Conservation (phyloP, 345 rosid species). For the Sapria himalayana region DNA sequence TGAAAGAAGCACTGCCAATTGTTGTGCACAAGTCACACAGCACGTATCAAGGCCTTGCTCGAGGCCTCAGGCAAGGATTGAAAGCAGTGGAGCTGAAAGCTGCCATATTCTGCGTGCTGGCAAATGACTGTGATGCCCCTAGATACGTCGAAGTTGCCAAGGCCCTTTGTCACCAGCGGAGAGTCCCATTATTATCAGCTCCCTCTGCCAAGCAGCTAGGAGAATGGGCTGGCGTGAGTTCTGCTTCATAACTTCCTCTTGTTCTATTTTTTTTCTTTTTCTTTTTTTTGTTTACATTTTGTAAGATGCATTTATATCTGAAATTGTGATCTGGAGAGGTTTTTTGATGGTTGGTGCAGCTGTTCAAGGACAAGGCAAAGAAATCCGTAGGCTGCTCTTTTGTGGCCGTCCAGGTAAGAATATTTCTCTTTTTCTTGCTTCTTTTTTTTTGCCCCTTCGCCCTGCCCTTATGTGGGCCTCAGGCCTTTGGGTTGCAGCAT, state of each 20-base stretch:
- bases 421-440: background rate
- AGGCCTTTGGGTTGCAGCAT: too few species aligned
- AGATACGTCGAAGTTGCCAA: constrained; percentile 64
- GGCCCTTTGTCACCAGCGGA: constrained; percentile 62
- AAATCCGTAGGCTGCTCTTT: constrained; percentile 85
- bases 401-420: constrained; percentile 53
- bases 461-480: too few species aligned
- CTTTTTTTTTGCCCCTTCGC: background rate
- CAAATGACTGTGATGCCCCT: constrained; percentile 79
- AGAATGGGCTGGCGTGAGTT: constrained; percentile 88
- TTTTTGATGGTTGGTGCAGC: constrained; percentile 14
- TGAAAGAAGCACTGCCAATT: too few species aligned
- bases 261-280: background rate
- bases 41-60: constrained; percentile 44
- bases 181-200: constrained; percentile 37
- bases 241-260: background rate
- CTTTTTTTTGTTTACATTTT: background rate
- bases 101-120: constrained; percentile 54
- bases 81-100: constrained; percentile 64
- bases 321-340: background rate
- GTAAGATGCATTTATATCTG: background rate
- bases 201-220: constrained; percentile 80
- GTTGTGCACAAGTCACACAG: too few species aligned
- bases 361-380: constrained; percentile 73
- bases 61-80: constrained; percentile 63